A percentile compares a stretch with the other conserved stretches of the same genome.
Conservation (phyloP, 2,329 filamentous ascomycete genomes). For the Aschersonia sp. region DNA sequence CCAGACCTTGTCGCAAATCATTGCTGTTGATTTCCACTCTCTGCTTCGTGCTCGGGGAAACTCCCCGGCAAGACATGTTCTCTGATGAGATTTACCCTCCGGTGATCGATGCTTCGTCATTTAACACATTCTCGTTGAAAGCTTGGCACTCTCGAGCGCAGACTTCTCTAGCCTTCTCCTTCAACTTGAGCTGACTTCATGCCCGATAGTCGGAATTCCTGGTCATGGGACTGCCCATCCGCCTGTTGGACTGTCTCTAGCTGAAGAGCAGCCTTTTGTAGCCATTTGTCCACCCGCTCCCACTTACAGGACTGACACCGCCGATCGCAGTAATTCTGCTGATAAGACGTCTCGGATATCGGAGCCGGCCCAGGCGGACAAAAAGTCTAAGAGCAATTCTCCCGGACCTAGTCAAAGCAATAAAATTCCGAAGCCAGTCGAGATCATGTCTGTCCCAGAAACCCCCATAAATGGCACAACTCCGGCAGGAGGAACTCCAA, state of each 20-base stretch:
- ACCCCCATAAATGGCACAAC: slow-evolving; percentile 20
- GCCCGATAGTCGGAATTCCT: slow-evolving; percentile 14
- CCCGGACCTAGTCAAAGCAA: slow-evolving; percentile 7
- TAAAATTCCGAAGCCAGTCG: slow-evolving; percentile 17
- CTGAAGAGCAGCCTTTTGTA: slow-evolving; percentile 6
- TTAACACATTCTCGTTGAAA: too few relatives aligned
- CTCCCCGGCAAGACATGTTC: too few relatives aligned
- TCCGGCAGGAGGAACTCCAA: slow-evolving; percentile 19
- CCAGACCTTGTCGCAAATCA: not conserved
- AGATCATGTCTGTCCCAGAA: slow-evolving; percentile 19
- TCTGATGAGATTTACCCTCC: too few relatives aligned
- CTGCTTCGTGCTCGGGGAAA: too few relatives aligned
- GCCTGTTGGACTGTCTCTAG: slow-evolving; percentile 11
- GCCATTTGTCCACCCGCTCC: slow-evolving; percentile 6
- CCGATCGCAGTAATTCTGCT: slow-evolving; percentile 1
- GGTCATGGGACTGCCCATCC: slow-evolving; percentile 14
- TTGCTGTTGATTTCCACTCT: not conserved
- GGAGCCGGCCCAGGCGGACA: not conserved
- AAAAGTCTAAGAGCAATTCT: slow-evolving; percentile 4
- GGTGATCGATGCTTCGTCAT: too few relatives aligned
- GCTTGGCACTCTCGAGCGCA: not conserved
- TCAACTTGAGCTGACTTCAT: not conserved
- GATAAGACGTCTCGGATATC: slow-evolving; percentile 1
- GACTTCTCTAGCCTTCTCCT: not conserved
- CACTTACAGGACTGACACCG: not conserved